Evolutionary conservation across 148 eudicot species (phyloP).

Genomic region (Rhododendron ferrugineum): DNA sequence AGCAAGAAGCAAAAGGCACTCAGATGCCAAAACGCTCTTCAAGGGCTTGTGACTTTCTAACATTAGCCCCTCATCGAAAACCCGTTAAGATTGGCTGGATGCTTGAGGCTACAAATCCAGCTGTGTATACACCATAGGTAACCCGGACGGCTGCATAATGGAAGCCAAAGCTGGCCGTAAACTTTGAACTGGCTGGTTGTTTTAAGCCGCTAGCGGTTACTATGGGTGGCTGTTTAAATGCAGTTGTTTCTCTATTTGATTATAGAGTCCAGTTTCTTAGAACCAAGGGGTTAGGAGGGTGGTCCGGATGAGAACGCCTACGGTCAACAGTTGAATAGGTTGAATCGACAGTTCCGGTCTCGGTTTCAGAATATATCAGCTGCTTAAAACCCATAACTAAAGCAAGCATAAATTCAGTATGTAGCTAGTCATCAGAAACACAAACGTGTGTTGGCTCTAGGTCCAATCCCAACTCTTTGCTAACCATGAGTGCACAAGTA

Average conservation of each 20-base stretch:
- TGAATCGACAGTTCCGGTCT: not conserved
- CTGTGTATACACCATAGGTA: not conserved
- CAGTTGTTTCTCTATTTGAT: not conserved
- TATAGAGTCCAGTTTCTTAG: not conserved
- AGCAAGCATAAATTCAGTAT: not conserved
- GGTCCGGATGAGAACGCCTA: not conserved
- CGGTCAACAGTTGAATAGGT: not conserved
- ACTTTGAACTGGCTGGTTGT: not conserved
- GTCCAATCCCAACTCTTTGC: not conserved
- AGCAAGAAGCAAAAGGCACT: not conserved
- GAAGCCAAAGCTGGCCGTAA: not conserved
- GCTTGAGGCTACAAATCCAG: not conserved
- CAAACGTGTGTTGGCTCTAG: not conserved
- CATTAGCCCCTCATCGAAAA: not conserved
- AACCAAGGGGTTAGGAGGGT: not conserved
- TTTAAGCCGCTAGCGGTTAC: not conserved
- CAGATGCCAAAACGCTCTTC: not conserved
- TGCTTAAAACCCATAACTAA: not conserved
- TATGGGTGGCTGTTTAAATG: not conserved
- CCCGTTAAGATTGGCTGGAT: not conserved
- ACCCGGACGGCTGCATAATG: not conserved
- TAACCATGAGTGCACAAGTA: not conserved
- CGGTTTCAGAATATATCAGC: not conserved
- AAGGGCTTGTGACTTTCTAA: not conserved
- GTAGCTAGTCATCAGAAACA: not conserved